A percentile compares a stretch with the other conserved stretches of the same genome.
Conservation (phyloP, 805 yeast genomes). For the Brettanomyces nanus region DNA sequence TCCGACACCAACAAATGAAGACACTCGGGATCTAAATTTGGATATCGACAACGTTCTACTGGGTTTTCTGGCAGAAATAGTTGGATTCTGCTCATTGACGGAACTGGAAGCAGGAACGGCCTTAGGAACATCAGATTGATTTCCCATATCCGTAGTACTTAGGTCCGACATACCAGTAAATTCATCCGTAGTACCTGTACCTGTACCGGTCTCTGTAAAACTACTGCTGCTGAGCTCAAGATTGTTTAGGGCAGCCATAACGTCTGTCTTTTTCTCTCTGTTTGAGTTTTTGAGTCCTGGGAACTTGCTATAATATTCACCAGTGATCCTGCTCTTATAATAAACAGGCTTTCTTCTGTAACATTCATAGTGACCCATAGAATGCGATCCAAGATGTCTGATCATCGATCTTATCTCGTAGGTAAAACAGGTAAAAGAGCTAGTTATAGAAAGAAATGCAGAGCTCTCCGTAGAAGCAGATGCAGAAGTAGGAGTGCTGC, state of each 20-base stretch:
- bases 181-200: neutral
- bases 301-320: constrained; percentile 16
- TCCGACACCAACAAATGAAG: neutral
- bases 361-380: constrained; percentile 87
- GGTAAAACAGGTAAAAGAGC: neutral
- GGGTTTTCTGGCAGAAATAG: no score
- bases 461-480: neutral
- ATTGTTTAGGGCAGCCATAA: neutral
- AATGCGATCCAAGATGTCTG: constrained; percentile 83
- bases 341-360: constrained; percentile 66
- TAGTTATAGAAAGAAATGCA: no score
- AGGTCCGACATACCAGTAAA: neutral
- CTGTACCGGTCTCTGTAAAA: no score
- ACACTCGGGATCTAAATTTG: constrained; percentile 1
- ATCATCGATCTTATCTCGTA: constrained; percentile 67
- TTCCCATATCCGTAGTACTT: neutral
- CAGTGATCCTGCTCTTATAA: constrained; percentile 30
- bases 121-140: no score
- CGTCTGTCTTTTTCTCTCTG: neutral
- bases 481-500: neutral
- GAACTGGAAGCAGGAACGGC: no score
- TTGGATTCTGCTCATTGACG: no score
- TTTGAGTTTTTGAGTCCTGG: constrained; percentile 6
- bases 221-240: neutral
- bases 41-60: neutral